Evolutionary conservation across 192 early-diverging fungal species (phyloP), one percentile per base, ranked within the genome.

Genomic region (Coemansia pectinata): DNA sequence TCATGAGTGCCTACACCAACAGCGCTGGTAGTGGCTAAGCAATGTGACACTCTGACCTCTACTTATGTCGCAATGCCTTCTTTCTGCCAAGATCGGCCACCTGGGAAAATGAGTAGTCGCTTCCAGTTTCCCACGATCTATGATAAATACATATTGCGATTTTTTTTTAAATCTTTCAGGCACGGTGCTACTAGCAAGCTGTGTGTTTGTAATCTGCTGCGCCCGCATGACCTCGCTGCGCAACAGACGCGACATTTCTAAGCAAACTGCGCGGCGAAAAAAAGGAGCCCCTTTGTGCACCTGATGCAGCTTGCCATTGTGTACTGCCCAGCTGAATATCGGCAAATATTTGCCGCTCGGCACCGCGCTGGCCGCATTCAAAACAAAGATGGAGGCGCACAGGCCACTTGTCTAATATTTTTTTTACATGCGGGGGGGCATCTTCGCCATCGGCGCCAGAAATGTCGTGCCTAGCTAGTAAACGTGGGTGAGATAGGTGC

Each of bases 1-100:
- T 81, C 55, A 81, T 81, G 79, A 76, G 59, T 36, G 79, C 73
- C 23, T 81, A 70, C 38, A 23, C 48, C 44, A 65, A 58, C 21
- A 41, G 65, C 44, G 40, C 61, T 41, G 53, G 62, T 41, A 63
- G 25, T 47, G 9, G 57, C 57, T 59, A 59, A n/a, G 47, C 6
- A 48, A 48, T 9, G 2, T 19, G 47, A 2, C 47, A 48, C 19
- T 48, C 6, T 48, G 47, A 3, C 19, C 47, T 9, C 36, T 38
- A 9, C 36, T 38, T 48, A 6, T 21, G 19, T 21, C 47, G 47
- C 47, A 48, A 21, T 23, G 9, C 27, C 27, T 27, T 5, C 44
- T 45, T 45, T 45, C 44, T 45, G 48, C 10, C 52, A 29, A 29
- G 52, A 55, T 55, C 27, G 47, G 47, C 47, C 7, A 7, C 11